A percentile compares a stretch with the other conserved stretches of the same genome.
These are phyloP conservation scores for Phylloboletellus chloephorus DNA, from an alignment of 1,284 basidiomycete genomes.

Conservation along the genomic window DNA sequence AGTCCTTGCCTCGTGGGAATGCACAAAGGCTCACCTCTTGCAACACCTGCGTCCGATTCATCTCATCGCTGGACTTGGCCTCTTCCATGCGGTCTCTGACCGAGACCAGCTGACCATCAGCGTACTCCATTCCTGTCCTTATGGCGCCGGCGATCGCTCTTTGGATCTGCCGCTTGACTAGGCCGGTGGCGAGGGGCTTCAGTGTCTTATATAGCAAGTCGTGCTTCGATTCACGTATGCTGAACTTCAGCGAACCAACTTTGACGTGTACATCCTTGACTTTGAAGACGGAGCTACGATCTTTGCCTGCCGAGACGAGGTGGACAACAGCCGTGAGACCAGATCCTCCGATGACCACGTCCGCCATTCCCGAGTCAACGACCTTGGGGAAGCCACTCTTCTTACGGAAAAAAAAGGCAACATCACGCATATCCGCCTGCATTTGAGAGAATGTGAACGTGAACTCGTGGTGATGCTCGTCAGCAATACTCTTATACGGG, in stretches of 20 bases:
- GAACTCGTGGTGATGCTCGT: conserved; percentile 65
- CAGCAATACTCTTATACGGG: conserved; percentile 59
- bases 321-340: conserved; percentile 65
- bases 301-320: conserved; percentile 60
- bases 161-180: conserved; percentile 90
- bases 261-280: conserved; percentile 77
- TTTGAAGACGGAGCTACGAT: conserved; percentile 68
- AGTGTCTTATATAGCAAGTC: conserved; percentile 86
- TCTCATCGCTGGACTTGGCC: conserved; percentile 54
- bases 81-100: conserved; percentile 73
- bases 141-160: conserved; percentile 79
- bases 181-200: conserved; percentile 64
- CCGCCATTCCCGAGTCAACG: conserved; percentile 86
- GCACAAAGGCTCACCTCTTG: conserved; percentile 48
- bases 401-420: conserved; percentile 82
- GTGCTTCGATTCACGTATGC: conserved; percentile 89
- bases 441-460: conserved; percentile 76
- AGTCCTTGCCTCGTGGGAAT: background rate
- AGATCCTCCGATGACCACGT: conserved; percentile 81
- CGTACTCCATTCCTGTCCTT: conserved; percentile 76
- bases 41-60: conserved; percentile 52
- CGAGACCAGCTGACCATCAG: conserved; percentile 81
- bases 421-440: conserved; percentile 92
- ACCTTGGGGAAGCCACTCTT: conserved; percentile 78
- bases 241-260: conserved; percentile 83